Percentiles rank a stretch among this genome's conserved stretches.
Conservation (phyloP, 352 stramenopile genomes). For the Phytophthora europaea region DNA sequence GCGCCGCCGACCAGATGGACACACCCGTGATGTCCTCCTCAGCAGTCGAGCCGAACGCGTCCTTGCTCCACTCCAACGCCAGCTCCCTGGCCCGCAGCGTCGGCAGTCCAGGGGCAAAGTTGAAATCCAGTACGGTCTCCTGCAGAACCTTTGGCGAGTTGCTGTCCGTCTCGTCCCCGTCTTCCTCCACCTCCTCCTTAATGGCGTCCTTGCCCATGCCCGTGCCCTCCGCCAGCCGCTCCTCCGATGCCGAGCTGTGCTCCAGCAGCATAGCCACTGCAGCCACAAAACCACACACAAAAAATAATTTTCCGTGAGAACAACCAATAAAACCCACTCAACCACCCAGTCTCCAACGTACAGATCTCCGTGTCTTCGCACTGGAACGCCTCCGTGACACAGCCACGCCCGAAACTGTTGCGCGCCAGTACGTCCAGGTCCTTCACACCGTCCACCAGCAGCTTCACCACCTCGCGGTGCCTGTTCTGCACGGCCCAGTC, state of each 20-base stretch:
- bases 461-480: slow-evolving; percentile 82
- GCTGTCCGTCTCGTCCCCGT: slow-evolving; percentile 56
- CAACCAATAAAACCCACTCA: not conserved
- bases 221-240: slow-evolving; percentile 75
- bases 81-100: slow-evolving; percentile 82
- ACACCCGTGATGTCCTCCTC: slow-evolving; percentile 91
- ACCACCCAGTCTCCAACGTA: slow-evolving; percentile 35
- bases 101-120: slow-evolving; percentile 68
- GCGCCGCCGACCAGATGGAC: slow-evolving; percentile 90
- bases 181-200: slow-evolving; percentile 73
- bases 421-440: slow-evolving; percentile 87
- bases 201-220: slow-evolving; percentile 78
- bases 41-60: slow-evolving; percentile 81
- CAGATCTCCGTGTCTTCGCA: slow-evolving; percentile 87
- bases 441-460: slow-evolving; percentile 67
- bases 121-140: slow-evolving; percentile 84
- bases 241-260: slow-evolving; percentile 82
- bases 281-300: not conserved
- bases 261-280: slow-evolving; percentile 79
- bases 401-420: slow-evolving; percentile 86
- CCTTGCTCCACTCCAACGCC: slow-evolving; percentile 85
- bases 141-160: slow-evolving; percentile 77
- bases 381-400: slow-evolving; percentile 87
- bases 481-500: slow-evolving; percentile 92
- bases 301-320: not conserved